Evolutionary conservation across 495 filamentous ascomycete genomes (phyloP), one percentile per base, ranked within the genome.

Genomic region (Sabuloglossum arenarium): DNA sequence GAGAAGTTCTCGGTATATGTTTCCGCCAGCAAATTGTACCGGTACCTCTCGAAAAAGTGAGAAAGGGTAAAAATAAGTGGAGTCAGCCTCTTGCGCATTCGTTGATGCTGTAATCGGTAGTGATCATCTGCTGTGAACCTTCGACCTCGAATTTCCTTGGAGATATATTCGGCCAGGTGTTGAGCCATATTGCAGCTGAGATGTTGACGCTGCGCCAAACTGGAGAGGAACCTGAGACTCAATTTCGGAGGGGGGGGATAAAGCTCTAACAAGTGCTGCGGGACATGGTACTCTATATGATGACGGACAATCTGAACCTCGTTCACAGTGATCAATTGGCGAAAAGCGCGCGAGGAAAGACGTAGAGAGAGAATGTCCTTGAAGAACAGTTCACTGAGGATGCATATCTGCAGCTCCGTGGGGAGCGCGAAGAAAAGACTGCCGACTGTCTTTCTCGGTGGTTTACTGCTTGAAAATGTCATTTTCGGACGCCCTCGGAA

Each of bases 21-120:
- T 51, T 51, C 47, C 24, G 28, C 53, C 19, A 54, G 53, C n/a
- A 43, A 12, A 6, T 6, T 54, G 27, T 53, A 8, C 6, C 52
- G 56, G 14, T 56, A 53, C 19, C 16, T 53, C 31, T 58, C 56
- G n/a, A 58, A 53, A 37, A 51, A 51, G 50, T 58, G 56, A 23
- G 32, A 53, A 9, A 58, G 25, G 19, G 47, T 52, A 16, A 53
- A 19, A 31, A 58, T 45, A 19, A 28, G 27, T 23, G 56, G 56
- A 28, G 34, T 25, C 27, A 58, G 27, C 23, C 56, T 24, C 14
- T 37, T 31, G 16, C 29, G 56, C 56, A 58, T 58, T 10, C 30
- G 30, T 6, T 24, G 30, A 12, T 53, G 42, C 68, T 23, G 47
- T 23, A 29, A 39, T 27, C 27, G 21, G 27, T 23, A 56, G 19